Percentiles rank a stretch among this genome's conserved stretches.
Conservation (phyloP, 495 filamentous ascomycete species). For the Penicillium lividum region DNA sequence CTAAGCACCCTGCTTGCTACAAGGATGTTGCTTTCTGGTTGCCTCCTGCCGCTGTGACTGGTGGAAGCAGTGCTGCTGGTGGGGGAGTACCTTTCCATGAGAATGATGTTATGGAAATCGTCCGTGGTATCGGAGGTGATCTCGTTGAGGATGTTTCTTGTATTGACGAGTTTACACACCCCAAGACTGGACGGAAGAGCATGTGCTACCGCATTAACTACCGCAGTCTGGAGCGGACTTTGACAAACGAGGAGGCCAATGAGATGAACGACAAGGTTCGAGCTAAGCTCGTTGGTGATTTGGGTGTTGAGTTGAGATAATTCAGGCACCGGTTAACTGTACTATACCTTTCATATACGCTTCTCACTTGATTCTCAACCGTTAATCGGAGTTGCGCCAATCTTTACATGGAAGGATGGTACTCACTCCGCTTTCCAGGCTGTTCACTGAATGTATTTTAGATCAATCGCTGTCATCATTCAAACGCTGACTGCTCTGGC, state of each 20-base stretch:
- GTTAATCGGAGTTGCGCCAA: too few relatives aligned
- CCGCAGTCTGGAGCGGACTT: slow-evolving; percentile 80
- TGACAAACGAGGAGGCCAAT: slow-evolving; percentile 80
- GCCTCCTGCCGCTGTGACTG: slow-evolving; percentile 44
- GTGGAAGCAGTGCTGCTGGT: slow-evolving; percentile 52
- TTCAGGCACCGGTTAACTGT: slow-evolving; percentile 5
- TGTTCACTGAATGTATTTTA: too few relatives aligned
- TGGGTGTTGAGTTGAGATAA: slow-evolving; percentile 82
- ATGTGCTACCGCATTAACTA: slow-evolving; percentile 94
- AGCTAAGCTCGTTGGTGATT: slow-evolving; percentile 58
- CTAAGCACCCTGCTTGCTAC: slow-evolving; percentile 81
- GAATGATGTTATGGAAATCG: slow-evolving; percentile 96
- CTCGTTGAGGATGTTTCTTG: slow-evolving; percentile 82
- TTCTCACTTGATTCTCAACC: too few relatives aligned
- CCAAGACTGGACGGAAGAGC: slow-evolving; percentile 79
- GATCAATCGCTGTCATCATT: too few relatives aligned
- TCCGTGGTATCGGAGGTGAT: slow-evolving; percentile 77
- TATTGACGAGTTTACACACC: slow-evolving; percentile 84
- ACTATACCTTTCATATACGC: slow-evolving; percentile 15
- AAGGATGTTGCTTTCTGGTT: slow-evolving; percentile 97
- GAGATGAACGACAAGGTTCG: slow-evolving; percentile 68
- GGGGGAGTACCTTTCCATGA: slow-evolving; percentile 69
- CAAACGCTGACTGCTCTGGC: too few relatives aligned
- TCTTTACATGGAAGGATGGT: too few relatives aligned
- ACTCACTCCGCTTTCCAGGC: too few relatives aligned